A percentile compares a stretch with the other conserved stretches of the same genome.
These are phyloP conservation scores for Saksenaea oblongispora DNA, from an alignment of 371 early-diverging fungal species.

Conservation along the genomic window DNA sequence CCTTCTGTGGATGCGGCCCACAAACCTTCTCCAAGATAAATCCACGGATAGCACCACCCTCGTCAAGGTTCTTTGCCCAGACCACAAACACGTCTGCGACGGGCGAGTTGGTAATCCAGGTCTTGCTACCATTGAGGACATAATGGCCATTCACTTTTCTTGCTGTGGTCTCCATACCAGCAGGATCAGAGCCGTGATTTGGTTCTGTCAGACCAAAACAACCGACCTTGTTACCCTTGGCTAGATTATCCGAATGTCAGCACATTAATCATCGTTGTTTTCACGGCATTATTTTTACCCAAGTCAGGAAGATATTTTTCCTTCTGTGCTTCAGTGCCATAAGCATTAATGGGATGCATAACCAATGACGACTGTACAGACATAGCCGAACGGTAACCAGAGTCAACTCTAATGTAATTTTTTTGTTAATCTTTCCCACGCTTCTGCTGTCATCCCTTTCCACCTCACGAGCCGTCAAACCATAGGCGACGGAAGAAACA, in stretches of 20 bases:
- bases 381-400: constrained; percentile 98
- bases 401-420: constrained; percentile 74
- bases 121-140: constrained; percentile 90
- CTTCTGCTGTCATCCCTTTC: constrained; percentile 63
- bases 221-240: constrained; percentile 88
- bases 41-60: constrained; percentile 89
- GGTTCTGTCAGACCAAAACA: constrained; percentile 98
- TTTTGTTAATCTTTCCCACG: background rate
- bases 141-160: constrained; percentile 76
- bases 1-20: background rate
- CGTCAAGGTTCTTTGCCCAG: constrained; percentile 92
- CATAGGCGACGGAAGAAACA: constrained; percentile 96
- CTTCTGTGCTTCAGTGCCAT: constrained; percentile 90
- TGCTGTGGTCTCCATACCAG: constrained; percentile 92
- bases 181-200: constrained; percentile 97
- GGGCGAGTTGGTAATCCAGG: constrained; percentile 99
- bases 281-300: constrained; percentile 48
- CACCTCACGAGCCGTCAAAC: constrained; percentile 94
- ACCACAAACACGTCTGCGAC: constrained; percentile 97
- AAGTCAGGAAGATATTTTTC: constrained; percentile 91
- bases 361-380: constrained; percentile 97
- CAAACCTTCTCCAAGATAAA: constrained; percentile 89
- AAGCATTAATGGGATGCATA: constrained; percentile 97
- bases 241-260: constrained; percentile 35
- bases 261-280: background rate